These are phyloP conservation scores for Pogostemon cablin DNA, from an alignment of 257 asterid species.

Conservation along the genomic window DNA sequence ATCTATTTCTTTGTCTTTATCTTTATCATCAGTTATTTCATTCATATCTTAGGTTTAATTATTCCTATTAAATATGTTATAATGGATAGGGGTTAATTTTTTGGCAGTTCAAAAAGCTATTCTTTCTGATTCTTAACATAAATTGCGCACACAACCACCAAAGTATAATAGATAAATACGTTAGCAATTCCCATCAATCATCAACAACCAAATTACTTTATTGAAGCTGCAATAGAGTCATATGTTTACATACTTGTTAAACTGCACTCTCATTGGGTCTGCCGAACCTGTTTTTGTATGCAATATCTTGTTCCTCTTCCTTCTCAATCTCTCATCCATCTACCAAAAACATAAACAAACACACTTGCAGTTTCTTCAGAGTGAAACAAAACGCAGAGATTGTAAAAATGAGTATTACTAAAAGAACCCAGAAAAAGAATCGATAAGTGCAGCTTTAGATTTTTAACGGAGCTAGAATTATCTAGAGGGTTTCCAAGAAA, in stretches of 20 bases:
- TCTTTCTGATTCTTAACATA: no score
- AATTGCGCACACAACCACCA: constrained; percentile 8
- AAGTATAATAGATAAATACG: neutral
- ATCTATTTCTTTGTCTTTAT: no score
- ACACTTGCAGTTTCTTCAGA: neutral
- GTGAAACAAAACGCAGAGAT: neutral
- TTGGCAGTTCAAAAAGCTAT: no score
- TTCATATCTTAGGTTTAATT: no score
- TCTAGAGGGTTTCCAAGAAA: neutral
- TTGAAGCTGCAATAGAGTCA: neutral
- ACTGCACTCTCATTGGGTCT: constrained; percentile 67
- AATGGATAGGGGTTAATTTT: no score
- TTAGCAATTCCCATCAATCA: neutral
- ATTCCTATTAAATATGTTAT: no score
- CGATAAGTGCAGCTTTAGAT: no score
- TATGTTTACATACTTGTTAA: constrained; percentile 64
- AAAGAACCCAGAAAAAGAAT: no score
- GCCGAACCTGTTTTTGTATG: constrained; percentile 87
- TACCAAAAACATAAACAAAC: constrained; percentile 31
- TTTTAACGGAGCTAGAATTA: neutral
- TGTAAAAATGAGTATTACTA: neutral
- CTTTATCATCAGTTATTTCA: no score
- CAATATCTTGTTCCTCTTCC: constrained; percentile 77
- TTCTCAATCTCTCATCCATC: constrained; percentile 95
- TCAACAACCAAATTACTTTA: neutral